Conservation (phyloP, 2,329 filamentous ascomycete genomes). For the Ophiosphaerella herpotricha region DNA sequence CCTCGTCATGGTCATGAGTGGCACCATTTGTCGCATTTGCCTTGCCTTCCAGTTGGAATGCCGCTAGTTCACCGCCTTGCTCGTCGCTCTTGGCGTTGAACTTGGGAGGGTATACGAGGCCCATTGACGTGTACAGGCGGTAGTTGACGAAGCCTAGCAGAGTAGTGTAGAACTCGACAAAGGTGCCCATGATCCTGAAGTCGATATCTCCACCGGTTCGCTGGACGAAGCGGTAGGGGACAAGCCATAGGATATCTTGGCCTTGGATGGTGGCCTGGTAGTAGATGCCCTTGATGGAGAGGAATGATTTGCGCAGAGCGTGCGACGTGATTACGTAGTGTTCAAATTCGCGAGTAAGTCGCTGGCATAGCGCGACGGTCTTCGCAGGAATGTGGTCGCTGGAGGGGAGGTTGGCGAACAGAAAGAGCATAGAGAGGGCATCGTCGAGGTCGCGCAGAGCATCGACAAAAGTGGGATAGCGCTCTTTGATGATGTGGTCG, state of each 20-base stretch:
- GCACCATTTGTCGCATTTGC: constrained; percentile 49
- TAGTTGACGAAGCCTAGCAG: constrained; percentile 96
- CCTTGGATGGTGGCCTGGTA: constrained; percentile 98
- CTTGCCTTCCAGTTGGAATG: constrained; percentile 86
- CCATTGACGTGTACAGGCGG: constrained; percentile 86
- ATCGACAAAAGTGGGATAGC: constrained; percentile 96
- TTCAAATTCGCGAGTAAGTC: constrained; percentile 92
- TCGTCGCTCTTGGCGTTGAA: constrained; percentile 89
- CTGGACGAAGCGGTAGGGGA: constrained; percentile 98
- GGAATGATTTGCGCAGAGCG: constrained; percentile 90
- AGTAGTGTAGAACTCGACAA: constrained; percentile 98
- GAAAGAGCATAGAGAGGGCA: constrained; percentile 93
- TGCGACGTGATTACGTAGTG: constrained; percentile 95
- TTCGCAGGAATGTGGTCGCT: constrained; percentile 88
- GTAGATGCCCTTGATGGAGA: constrained; percentile 99
- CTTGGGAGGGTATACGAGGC: constrained; percentile 92
- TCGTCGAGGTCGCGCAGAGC: constrained; percentile 94
- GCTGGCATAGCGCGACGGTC: constrained; percentile 93
- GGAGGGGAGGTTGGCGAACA: constrained; percentile 95
- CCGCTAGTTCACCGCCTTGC: constrained; percentile 83
- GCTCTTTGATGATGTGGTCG: constrained; percentile 96
- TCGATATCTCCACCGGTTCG: constrained; percentile 91
- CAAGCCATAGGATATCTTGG: constrained; percentile 95
- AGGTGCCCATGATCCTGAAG: constrained; percentile 99
- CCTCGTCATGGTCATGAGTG: constrained; percentile 29